These are phyloP conservation scores for Amanita molliuscula DNA, from an alignment of 768 basidiomycete genomes.

Conservation along the genomic window DNA sequence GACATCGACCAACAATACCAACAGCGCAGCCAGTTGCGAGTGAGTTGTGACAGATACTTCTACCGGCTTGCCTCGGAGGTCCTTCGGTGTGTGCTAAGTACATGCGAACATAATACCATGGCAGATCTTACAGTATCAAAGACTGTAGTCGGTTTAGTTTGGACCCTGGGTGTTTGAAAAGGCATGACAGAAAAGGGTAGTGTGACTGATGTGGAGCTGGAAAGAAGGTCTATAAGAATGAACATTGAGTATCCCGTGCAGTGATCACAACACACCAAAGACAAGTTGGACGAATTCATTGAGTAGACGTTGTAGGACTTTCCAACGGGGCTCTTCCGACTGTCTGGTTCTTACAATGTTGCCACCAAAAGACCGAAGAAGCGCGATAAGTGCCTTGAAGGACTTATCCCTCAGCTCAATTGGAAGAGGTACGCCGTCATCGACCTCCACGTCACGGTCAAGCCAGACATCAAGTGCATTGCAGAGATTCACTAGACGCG, in stretches of 20 bases:
- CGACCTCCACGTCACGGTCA: conserved; percentile 4
- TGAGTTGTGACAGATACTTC: conserved; percentile 26
- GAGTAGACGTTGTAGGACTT: conserved; percentile 28
- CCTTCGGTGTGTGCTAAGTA: conserved; percentile 17
- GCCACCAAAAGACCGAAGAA: conserved; percentile 40
- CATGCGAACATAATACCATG: neutral
- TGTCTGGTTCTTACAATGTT: conserved; percentile 19
- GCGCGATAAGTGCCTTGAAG: conserved; percentile 27
- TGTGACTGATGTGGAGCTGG: conserved; percentile 20
- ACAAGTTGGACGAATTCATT: conserved; percentile 29
- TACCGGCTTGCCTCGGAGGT: conserved; percentile 21
- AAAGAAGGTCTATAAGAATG: conserved; percentile 22
- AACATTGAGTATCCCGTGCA: neutral
- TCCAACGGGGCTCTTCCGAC: conserved; percentile 27
- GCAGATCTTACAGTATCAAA: neutral
- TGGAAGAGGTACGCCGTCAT: conserved; percentile 35
- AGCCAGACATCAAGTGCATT: conserved; percentile 48
- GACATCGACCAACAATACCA: conserved; percentile 35
- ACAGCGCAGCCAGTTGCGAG: conserved; percentile 34
- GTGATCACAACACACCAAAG: conserved; percentile 23
- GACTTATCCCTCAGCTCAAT: conserved; percentile 36
- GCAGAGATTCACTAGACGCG: conserved; percentile 43
- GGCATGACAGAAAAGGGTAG: conserved; percentile 28
- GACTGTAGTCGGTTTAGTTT: neutral
- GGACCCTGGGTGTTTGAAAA: conserved; percentile 27